Evolutionary conservation across 2,329 filamentous ascomycete genomes (phyloP).

Genomic region (Thielaviopsis musarum): DNA sequence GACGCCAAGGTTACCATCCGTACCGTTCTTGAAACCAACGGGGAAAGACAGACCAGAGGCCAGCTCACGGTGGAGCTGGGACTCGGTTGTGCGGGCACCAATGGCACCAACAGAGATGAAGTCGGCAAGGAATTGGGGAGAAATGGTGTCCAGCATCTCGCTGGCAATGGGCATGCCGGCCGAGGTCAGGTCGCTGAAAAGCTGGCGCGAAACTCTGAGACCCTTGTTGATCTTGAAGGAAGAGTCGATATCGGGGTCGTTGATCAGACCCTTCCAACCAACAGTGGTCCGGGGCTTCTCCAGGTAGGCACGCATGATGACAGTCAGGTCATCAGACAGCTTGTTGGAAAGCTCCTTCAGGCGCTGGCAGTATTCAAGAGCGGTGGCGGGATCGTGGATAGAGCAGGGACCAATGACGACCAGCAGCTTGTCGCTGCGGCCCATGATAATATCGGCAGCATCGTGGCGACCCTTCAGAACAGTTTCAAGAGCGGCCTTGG

Average conservation of each 20-base stretch:
- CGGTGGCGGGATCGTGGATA: conserved; percentile 84
- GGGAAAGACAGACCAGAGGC: conserved; percentile 92
- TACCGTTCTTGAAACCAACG: conserved; percentile 98
- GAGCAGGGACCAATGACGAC: conserved; percentile 90
- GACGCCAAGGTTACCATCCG: conserved; percentile 75
- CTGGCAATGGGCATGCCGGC: conserved; percentile 89
- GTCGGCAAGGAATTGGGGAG: conserved; percentile 90
- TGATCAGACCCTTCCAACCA: conserved; percentile 97
- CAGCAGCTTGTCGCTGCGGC: conserved; percentile 41
- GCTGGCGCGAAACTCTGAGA: conserved; percentile 64
- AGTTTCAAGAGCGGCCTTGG: conserved; percentile 37
- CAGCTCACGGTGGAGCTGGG: conserved; percentile 85
- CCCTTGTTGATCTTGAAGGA: conserved; percentile 99
- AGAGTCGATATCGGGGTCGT: conserved; percentile 96
- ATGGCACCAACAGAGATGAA: conserved; percentile 82
- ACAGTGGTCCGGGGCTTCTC: conserved; percentile 97
- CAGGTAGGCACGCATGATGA: conserved; percentile 95
- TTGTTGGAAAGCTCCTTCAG: conserved; percentile 69
- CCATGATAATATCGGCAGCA: conserved; percentile 51
- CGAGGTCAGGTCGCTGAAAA: conserved; percentile 91
- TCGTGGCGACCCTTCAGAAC: conserved; percentile 47
- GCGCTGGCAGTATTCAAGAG: conserved; percentile 84
- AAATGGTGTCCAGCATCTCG: conserved; percentile 97
- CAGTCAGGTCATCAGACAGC: conserved; percentile 74
- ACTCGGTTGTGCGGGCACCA: conserved; percentile 91